These are phyloP conservation scores for Phytopythium cucurbitacearum DNA, from an alignment of 352 stramenopile species.

Conservation along the genomic window DNA sequence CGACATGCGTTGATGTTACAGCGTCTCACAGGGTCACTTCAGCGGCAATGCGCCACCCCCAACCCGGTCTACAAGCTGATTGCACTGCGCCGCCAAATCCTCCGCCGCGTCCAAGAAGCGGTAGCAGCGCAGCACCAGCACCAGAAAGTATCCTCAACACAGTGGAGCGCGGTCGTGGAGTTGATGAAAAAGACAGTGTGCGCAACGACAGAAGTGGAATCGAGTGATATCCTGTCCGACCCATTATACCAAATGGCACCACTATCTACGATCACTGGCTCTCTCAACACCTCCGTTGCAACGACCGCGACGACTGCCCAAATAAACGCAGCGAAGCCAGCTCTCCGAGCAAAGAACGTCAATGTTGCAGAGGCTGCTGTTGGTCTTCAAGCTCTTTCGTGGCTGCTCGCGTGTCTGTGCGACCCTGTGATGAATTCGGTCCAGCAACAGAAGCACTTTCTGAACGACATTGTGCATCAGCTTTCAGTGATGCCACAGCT, in stretches of 20 bases:
- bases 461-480: constrained; percentile 41
- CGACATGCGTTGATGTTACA: constrained; percentile 35
- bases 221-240: too few relatives aligned
- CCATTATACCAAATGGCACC: too few relatives aligned
- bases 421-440: constrained; percentile 13
- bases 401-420: constrained; percentile 25
- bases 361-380: constrained; percentile 29
- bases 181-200: constrained; percentile 4
- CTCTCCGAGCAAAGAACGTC: constrained; percentile 27
- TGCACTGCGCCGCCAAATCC: constrained; percentile 42
- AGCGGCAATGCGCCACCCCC: constrained; percentile 28
- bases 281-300: too few relatives aligned
- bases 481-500: constrained; percentile 32
- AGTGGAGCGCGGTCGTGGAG: constrained; percentile 11
- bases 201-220: too few relatives aligned
- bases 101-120: constrained; percentile 55
- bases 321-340: too few relatives aligned
- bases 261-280: too few relatives aligned
- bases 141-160: constrained; percentile 16
- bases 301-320: not conserved
- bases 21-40: constrained; percentile 44
- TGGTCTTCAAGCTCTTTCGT: constrained; percentile 35
- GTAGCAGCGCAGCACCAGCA: constrained; percentile 42
- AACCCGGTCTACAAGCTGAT: constrained; percentile 61
- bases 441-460: constrained; percentile 31